Conservation (phyloP, 2,329 filamentous ascomycete genomes). For the Penicillium occitanis region DNA sequence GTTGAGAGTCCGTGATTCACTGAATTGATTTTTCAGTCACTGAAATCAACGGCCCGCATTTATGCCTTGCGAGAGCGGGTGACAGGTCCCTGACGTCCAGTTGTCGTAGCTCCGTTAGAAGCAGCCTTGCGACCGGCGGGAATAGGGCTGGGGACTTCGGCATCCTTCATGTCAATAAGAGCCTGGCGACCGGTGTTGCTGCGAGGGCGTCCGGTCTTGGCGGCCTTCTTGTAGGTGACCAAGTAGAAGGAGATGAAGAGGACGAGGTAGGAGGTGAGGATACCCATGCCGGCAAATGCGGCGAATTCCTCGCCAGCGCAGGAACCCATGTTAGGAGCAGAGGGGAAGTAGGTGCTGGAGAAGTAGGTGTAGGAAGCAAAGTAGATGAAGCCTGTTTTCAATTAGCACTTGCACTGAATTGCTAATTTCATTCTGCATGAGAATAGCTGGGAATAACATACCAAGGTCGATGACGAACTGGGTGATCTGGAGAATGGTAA, state of each 20-base stretch:
- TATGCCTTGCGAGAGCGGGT: conserved; percentile 52
- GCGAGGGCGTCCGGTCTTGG: conserved; percentile 44
- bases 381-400: conserved; percentile 84
- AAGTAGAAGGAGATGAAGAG: conserved; percentile 99
- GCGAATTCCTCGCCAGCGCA: conserved; percentile 98
- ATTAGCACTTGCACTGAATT: neutral
- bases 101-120: conserved; percentile 36
- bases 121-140: conserved; percentile 20
- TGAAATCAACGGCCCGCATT: conserved; percentile 13
- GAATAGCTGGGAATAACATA: conserved; percentile 48
- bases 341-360: conserved; percentile 82
- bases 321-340: conserved; percentile 77
- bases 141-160: conserved; percentile 54
- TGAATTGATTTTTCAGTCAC: neutral
- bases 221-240: conserved; percentile 81
- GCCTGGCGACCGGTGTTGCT: conserved; percentile 74
- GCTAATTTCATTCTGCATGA: neutral
- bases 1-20: neutral
- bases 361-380: conserved; percentile 99
- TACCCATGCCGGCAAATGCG: conserved; percentile 85
- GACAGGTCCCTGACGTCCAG: conserved; percentile 44
- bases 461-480: conserved; percentile 97
- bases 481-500: conserved; percentile 93
- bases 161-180: conserved; percentile 77
- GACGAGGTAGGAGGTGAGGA: conserved; percentile 90